Conservation (phyloP, 2,329 filamentous ascomycete species). For the Arachnomyces sp. region DNA sequence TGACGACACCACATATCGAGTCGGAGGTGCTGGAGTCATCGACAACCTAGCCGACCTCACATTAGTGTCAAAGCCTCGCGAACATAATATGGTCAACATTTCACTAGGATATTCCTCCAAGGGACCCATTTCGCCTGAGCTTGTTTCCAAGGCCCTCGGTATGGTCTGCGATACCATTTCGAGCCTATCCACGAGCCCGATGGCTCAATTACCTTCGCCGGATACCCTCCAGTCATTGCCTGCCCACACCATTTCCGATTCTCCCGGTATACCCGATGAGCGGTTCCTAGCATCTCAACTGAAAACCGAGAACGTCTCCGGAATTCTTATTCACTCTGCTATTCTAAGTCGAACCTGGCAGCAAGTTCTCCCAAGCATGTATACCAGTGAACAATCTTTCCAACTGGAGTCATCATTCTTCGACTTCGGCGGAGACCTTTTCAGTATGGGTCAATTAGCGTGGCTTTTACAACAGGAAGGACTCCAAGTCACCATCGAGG, state of each 20-base stretch:
- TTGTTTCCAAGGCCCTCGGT: constrained; percentile 30
- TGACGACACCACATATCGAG: constrained; percentile 30
- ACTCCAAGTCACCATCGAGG: constrained; percentile 31
- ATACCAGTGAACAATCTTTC: constrained; percentile 20
- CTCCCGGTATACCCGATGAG: constrained; percentile 18
- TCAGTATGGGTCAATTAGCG: constrained; percentile 34
- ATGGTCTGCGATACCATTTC: constrained; percentile 34
- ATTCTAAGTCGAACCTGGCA: constrained; percentile 34
- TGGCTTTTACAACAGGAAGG: constrained; percentile 36
- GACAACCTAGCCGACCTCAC: constrained; percentile 36
- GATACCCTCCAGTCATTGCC: constrained; percentile 25
- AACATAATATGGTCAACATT: constrained; percentile 26
- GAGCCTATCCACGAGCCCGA: constrained; percentile 30
- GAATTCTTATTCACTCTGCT: constrained; percentile 33
- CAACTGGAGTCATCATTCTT: constrained; percentile 37
- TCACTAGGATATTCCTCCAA: constrained; percentile 32
- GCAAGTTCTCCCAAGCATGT: constrained; percentile 26
- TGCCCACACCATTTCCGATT: constrained; percentile 22
- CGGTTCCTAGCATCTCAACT: constrained; percentile 29
- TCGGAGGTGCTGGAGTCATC: constrained; percentile 32
- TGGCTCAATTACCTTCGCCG: constrained; percentile 25
- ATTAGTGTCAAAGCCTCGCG: constrained; percentile 30
- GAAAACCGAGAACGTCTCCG: constrained; percentile 29
- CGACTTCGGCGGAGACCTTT: constrained; percentile 34
- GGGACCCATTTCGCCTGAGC: constrained; percentile 24